These are phyloP conservation scores for Phialophora chinensis DNA, from an alignment of 2,329 filamentous ascomycete species.

Conservation along the genomic window DNA sequence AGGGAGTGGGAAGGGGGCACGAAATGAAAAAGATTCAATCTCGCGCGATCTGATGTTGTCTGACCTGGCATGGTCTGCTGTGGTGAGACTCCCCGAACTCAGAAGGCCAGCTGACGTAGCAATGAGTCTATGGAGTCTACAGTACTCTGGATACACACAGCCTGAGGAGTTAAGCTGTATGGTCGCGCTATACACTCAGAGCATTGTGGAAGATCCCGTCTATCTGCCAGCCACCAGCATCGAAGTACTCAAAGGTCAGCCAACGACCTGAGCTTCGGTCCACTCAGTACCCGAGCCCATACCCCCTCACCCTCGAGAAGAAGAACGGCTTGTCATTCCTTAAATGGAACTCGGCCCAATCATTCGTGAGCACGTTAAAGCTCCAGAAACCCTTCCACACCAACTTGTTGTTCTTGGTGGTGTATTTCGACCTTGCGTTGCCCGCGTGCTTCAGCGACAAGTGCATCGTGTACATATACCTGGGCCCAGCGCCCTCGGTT, in stretches of 20 bases:
- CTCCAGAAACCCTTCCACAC: slow-evolving; percentile 89
- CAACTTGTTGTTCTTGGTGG: slow-evolving; percentile 81
- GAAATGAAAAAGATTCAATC: neutral
- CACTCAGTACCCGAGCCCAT: slow-evolving; percentile 50
- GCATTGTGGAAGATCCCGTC: neutral
- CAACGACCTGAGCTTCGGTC: neutral
- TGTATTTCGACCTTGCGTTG: slow-evolving; percentile 60
- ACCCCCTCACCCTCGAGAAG: slow-evolving; percentile 67
- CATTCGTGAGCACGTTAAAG: slow-evolving; percentile 86
- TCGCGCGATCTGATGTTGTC: neutral
- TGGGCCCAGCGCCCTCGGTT: slow-evolving; percentile 77
- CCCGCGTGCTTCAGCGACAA: slow-evolving; percentile 67
- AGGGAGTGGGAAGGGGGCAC: slow-evolving; percentile 45
- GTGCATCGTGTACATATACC: slow-evolving; percentile 86
- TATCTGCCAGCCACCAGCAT: neutral
- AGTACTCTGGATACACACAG: neutral
- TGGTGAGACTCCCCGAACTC: neutral
- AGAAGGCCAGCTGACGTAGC: neutral
- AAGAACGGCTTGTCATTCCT: slow-evolving; percentile 67
- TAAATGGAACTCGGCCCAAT: slow-evolving; percentile 81
- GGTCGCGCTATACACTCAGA: neutral
- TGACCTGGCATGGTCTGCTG: too few relatives aligned
- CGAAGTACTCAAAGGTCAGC: neutral
- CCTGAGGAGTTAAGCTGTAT: neutral
- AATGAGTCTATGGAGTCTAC: neutral